Evolutionary conservation across 1,139 yeast species (phyloP), one percentile per base, ranked within the genome.

Genomic region (Petasospora fabianii): DNA sequence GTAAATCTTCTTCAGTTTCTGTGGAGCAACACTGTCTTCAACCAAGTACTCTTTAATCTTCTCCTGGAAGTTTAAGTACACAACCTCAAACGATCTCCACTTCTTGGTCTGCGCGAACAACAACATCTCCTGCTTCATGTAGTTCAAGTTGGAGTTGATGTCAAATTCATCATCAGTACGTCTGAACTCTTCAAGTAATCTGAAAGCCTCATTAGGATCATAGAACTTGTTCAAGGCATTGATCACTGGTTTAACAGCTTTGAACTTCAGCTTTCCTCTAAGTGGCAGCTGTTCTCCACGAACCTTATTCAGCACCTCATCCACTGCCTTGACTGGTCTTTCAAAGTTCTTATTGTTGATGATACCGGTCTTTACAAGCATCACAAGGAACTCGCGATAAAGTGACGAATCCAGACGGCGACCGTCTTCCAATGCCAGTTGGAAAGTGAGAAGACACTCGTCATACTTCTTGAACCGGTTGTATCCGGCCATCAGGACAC

Each of bases 311-410:
- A 64, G 47, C 12, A 64, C 41, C 7, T 51, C 54, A 34, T 60
- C 55, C 14, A 59, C 53, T 34, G 64, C 51, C 2, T 46, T 44
- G 4, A 59, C 56, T 4, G 66, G 57, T 10, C 47, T 44, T 6
- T 50, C 45, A 9, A 60, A 43, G 34, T 58, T 56, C 5, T 49
- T 55, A 21, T 51, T 48, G 22, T 53, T 47, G 29, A 50, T 42
- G 15, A 62, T 46, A 44, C 73, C 75, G 34, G 65, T 51, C 42
- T 60, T 60, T 7, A 73, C 60, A 16, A 74, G 59, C 0, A 80
- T 64, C 35, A 63, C 60, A 50, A 75, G 60, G 40, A 75, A 50
- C 45, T 58, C 63, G 26, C 60, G 60, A 42, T 75, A 69, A 0
- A 75, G 61, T 15, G 56, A 55, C 0, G 75, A 58, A 9, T 66